Evolutionary conservation across 2,329 filamentous ascomycete genomes (phyloP).

Genomic region (Phialophora chinensis): DNA sequence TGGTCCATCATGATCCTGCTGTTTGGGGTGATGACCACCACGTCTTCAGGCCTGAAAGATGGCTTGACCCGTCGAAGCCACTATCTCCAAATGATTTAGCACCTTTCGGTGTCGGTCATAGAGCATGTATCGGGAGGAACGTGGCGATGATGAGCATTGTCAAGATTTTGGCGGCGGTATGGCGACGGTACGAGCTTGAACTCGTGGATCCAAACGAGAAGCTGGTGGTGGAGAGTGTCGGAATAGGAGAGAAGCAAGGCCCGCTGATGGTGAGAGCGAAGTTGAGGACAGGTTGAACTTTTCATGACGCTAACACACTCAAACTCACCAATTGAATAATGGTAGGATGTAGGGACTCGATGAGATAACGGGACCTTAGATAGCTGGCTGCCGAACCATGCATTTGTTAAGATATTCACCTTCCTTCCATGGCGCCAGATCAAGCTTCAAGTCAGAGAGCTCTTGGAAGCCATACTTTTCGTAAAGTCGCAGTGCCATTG

Average conservation of each 20-base stretch:
- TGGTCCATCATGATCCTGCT: conserved; percentile 24
- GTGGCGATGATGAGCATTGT: conserved; percentile 46
- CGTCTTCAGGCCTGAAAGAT: conserved; percentile 56
- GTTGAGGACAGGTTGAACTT: conserved; percentile 9
- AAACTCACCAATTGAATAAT: not conserved
- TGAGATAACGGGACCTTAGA: not conserved
- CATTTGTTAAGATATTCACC: conserved; percentile 32
- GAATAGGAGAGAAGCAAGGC: conserved; percentile 28
- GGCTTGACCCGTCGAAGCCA: conserved; percentile 48
- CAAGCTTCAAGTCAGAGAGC: conserved; percentile 28
- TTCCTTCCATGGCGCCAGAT: conserved; percentile 26
- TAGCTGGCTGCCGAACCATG: conserved; percentile 29
- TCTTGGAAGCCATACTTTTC: conserved; percentile 31
- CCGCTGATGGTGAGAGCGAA: conserved; percentile 25
- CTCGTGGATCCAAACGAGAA: conserved; percentile 17
- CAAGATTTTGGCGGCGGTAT: conserved; percentile 22
- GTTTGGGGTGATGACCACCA: conserved; percentile 26
- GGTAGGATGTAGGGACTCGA: not conserved
- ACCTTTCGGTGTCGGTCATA: conserved; percentile 56
- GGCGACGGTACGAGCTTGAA: conserved; percentile 22
- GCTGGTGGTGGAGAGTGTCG: conserved; percentile 22
- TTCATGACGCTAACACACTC: not conserved
- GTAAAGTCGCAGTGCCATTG: conserved; percentile 27
- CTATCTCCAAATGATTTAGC: conserved; percentile 52
- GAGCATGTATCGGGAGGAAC: conserved; percentile 59